Percentiles rank a stretch among this genome's conserved stretches.
These are phyloP conservation scores for Aureobasidium pullulans DNA, from an alignment of 2,329 filamentous ascomycete species.

Conservation along the genomic window DNA sequence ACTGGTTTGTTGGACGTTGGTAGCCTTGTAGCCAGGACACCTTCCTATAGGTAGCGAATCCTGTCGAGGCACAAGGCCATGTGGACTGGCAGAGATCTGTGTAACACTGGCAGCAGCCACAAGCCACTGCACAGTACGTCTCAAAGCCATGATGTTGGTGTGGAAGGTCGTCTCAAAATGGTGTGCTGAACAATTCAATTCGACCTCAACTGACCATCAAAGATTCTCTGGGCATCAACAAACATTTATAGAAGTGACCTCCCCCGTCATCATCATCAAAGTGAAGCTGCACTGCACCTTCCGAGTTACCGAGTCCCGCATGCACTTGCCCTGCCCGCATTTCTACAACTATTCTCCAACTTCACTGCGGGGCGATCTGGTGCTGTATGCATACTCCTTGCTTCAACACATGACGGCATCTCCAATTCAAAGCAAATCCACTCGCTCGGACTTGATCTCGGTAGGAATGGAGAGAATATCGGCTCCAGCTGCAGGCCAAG, in stretches of 20 bases:
- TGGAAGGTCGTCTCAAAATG: background rate
- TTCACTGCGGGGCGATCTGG: background rate
- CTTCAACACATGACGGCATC: conserved; percentile 1
- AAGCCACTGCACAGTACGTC: background rate
- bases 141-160: background rate
- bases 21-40: conserved; percentile 63
- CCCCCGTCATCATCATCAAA: background rate
- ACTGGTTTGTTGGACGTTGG: conserved; percentile 44
- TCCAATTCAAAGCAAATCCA: background rate
- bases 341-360: background rate
- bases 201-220: background rate
- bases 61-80: conserved; percentile 12
- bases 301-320: background rate
- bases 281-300: background rate
- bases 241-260: background rate
- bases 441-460: conserved; percentile 3
- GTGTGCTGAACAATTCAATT: background rate
- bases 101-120: background rate
- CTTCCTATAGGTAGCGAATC: conserved; percentile 12
- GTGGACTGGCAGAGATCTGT: conserved; percentile 3
- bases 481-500: background rate
- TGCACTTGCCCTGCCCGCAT: background rate
- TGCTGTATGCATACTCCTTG: conserved; percentile 4
- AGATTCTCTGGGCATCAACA: background rate
- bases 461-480: background rate